Conservation (phyloP, 2,329 filamentous ascomycete species). For the Lasiodiplodia citricola region DNA sequence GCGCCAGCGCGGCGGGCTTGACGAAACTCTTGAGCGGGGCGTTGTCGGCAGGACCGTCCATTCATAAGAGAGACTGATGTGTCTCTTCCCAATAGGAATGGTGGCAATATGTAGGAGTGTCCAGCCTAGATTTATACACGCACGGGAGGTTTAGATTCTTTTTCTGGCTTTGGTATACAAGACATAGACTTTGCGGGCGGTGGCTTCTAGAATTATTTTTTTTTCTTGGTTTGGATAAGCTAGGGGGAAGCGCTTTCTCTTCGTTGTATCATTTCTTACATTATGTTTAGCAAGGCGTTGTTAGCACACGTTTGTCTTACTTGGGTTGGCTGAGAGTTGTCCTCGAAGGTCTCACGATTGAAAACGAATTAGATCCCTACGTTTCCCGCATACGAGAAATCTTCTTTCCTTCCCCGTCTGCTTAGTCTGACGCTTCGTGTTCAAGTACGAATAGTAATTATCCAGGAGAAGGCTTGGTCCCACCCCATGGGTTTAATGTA, state of each 20-base stretch:
- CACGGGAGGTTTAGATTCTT: neutral
- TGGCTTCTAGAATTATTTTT: neutral
- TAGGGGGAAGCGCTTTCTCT: neutral
- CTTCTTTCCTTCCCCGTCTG: neutral
- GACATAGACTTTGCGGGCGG: neutral
- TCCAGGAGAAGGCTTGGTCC: too few relatives aligned
- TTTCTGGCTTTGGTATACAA: neutral
- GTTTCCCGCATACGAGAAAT: neutral
- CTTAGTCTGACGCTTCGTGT: neutral
- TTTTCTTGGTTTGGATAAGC: neutral
- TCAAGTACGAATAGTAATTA: too few relatives aligned
- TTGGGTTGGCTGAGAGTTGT: neutral
- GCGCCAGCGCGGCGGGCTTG: slow-evolving; percentile 28
- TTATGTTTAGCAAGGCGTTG: neutral
- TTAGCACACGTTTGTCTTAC: neutral
- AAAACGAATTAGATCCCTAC: neutral
- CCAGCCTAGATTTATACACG: neutral
- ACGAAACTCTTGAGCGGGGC: slow-evolving; percentile 36
- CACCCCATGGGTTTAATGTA: too few relatives aligned
- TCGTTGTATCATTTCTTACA: neutral
- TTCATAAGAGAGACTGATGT: slow-evolving; percentile 26
- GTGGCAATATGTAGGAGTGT: neutral
- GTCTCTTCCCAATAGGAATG: neutral
- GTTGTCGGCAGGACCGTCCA: slow-evolving; percentile 38
- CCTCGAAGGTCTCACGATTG: neutral